These are phyloP conservation scores for Ophiostoma quercus DNA, from an alignment of 2,329 filamentous ascomycete species.

Conservation along the genomic window DNA sequence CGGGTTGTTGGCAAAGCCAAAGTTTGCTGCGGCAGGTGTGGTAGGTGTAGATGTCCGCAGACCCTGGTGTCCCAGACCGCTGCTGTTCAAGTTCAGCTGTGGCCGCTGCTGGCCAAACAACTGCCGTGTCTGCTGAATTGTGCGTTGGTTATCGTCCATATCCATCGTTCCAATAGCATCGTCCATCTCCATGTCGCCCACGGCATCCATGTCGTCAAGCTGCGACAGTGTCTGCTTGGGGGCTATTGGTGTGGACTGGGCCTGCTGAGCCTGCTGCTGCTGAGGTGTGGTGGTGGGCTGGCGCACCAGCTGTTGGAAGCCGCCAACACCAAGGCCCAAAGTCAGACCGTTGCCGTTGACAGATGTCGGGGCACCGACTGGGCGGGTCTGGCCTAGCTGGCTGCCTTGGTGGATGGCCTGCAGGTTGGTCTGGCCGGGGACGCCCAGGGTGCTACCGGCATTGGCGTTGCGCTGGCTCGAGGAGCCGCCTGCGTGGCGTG, in stretches of 20 bases:
- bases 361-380: conserved; percentile 25
- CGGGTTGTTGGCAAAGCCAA: conserved; percentile 83
- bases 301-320: conserved; percentile 41
- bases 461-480: conserved; percentile 19
- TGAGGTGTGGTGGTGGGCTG: conserved; percentile 38
- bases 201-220: conserved; percentile 68
- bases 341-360: conserved; percentile 19
- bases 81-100: conserved; percentile 73
- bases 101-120: conserved; percentile 64
- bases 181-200: conserved; percentile 97
- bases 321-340: conserved; percentile 32
- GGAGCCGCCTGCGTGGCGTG: conserved; percentile 29
- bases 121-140: conserved; percentile 65
- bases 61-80: conserved; percentile 69
- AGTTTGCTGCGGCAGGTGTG: conserved; percentile 71
- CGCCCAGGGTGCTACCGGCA: conserved; percentile 16
- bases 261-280: conserved; percentile 26
- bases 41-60: conserved; percentile 80
- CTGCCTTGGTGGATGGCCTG: conserved; percentile 27
- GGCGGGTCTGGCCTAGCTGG: conserved; percentile 26
- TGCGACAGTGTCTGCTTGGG: conserved; percentile 24
- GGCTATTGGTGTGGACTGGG: conserved; percentile 28
- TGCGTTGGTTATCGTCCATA: conserved; percentile 56
- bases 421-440: conserved; percentile 22
- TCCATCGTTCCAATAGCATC: conserved; percentile 66